Evolutionary conservation across 2,329 filamentous ascomycete genomes (phyloP).

Genomic region (Scleromitrula shiraiana): DNA sequence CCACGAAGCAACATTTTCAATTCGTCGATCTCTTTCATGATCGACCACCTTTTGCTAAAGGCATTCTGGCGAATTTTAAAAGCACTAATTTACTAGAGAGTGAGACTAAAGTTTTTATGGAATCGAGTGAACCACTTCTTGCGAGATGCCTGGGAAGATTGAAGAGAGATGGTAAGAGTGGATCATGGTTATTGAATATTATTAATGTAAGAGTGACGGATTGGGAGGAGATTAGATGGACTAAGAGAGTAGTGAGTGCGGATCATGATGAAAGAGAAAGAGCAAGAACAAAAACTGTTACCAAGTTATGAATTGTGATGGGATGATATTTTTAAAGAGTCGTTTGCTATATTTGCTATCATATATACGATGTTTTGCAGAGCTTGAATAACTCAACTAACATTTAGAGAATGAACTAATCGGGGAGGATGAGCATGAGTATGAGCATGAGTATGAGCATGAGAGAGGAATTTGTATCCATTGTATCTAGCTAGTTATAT

Average conservation of each 20-base stretch:
- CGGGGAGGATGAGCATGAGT: background rate
- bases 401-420: slow-evolving; percentile 18
- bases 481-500: too few species aligned
- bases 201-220: slow-evolving; percentile 43
- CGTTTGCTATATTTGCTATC: slow-evolving; percentile 21
- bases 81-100: slow-evolving; percentile 37
- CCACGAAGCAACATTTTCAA: slow-evolving; percentile 52
- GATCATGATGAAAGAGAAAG: slow-evolving; percentile 11
- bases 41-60: slow-evolving; percentile 44
- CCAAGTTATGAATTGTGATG: slow-evolving; percentile 6
- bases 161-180: slow-evolving; percentile 35
- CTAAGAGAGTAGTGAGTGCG: slow-evolving; percentile 36
- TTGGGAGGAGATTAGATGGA: slow-evolving; percentile 46
- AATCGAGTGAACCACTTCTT: slow-evolving; percentile 29
- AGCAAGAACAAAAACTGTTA: background rate
- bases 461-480: too few species aligned
- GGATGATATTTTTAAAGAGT: background rate
- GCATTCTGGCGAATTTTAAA: slow-evolving; percentile 39
- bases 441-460: too few species aligned
- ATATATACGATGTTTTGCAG: slow-evolving; percentile 11
- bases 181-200: slow-evolving; percentile 34
- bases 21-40: slow-evolving; percentile 55
- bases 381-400: slow-evolving; percentile 15
- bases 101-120: slow-evolving; percentile 38
- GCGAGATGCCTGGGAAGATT: slow-evolving; percentile 42